Conservation (phyloP, 1,139 yeast species). For the Geotrichum bryndzae region DNA sequence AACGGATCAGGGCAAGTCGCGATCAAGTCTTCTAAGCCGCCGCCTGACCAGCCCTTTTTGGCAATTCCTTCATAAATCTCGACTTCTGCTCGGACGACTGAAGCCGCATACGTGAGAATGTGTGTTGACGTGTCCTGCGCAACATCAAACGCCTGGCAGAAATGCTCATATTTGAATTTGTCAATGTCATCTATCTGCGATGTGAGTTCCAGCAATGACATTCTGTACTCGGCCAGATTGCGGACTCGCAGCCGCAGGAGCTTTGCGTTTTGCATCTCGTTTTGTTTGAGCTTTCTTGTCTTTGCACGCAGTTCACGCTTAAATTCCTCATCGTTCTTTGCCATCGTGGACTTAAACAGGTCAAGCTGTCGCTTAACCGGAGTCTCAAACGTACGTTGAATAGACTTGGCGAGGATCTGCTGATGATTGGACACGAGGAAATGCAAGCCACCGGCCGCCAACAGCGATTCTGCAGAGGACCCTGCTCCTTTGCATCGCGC, state of each 20-base stretch:
- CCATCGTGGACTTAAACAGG: constrained; percentile 24
- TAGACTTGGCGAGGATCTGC: constrained; percentile 56
- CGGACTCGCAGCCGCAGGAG: constrained; percentile 43
- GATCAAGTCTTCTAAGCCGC: constrained; percentile 66
- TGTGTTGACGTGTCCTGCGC: constrained; percentile 55
- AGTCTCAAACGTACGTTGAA: constrained; percentile 49
- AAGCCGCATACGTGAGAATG: constrained; percentile 52
- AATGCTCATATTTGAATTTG: constrained; percentile 66
- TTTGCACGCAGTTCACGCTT: constrained; percentile 51
- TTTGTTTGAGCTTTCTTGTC: constrained; percentile 46
- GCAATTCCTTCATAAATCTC: constrained; percentile 79
- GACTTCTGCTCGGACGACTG: constrained; percentile 69
- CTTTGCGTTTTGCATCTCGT: constrained; percentile 52
- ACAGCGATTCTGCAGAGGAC: constrained; percentile 56
- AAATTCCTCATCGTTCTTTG: constrained; percentile 47
- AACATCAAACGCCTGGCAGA: constrained; percentile 51
- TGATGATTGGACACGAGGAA: constrained; percentile 73
- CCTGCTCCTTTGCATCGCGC: constrained; percentile 67
- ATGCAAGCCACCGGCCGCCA: constrained; percentile 73
- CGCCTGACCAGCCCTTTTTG: constrained; percentile 80
- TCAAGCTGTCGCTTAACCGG: constrained; percentile 41
- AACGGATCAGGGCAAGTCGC: constrained; percentile 42
- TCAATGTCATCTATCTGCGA: constrained; percentile 74
- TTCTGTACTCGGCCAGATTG: constrained; percentile 58
- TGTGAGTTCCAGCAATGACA: constrained; percentile 60